Conservation (phyloP, 148 eudicot genomes). For the Diospyros lotus region DNA sequence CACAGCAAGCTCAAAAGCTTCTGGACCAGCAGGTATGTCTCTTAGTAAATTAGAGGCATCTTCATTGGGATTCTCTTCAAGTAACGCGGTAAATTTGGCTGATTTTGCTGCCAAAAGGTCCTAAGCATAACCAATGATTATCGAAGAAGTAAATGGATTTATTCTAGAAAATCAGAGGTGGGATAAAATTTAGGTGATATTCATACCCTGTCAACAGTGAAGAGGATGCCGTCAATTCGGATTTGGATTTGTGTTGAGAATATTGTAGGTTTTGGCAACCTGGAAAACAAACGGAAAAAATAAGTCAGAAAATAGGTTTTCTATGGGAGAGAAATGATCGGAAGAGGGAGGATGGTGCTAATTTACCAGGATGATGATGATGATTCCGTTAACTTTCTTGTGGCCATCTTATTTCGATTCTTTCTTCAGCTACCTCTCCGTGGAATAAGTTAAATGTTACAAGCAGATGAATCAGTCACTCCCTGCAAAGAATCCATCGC, state of each 20-base stretch:
- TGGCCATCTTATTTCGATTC: slow-evolving; percentile 11
- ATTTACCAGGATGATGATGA: slow-evolving; percentile 22
- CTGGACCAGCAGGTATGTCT: slow-evolving; percentile 38
- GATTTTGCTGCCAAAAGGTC: slow-evolving; percentile 50
- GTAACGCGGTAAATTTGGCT: slow-evolving; percentile 34
- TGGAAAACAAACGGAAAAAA: slow-evolving; percentile 15
- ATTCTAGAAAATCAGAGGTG: background rate
- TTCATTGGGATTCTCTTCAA: slow-evolving; percentile 39
- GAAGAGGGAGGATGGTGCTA: background rate
- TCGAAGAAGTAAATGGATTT: background rate
- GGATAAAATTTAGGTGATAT: background rate
- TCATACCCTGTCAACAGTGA: slow-evolving; percentile 48
- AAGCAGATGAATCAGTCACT: no score
- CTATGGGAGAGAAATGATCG: background rate
- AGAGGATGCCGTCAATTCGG: slow-evolving; percentile 21
- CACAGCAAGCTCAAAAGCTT: slow-evolving; percentile 48
- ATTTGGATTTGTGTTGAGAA: slow-evolving; percentile 26
- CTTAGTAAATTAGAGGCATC: slow-evolving; percentile 37
- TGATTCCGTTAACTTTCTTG: background rate
- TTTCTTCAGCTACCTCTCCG: background rate
- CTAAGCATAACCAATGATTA: slow-evolving; percentile 19
- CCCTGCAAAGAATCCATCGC: no score
- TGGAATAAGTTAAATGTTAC: no score
- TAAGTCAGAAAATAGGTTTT: background rate
- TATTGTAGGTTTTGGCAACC: slow-evolving; percentile 25